Evolutionary conservation across 257 asterid genomes (phyloP), one percentile per base, ranked within the genome.

Genomic region (Penstemon eatonii): DNA sequence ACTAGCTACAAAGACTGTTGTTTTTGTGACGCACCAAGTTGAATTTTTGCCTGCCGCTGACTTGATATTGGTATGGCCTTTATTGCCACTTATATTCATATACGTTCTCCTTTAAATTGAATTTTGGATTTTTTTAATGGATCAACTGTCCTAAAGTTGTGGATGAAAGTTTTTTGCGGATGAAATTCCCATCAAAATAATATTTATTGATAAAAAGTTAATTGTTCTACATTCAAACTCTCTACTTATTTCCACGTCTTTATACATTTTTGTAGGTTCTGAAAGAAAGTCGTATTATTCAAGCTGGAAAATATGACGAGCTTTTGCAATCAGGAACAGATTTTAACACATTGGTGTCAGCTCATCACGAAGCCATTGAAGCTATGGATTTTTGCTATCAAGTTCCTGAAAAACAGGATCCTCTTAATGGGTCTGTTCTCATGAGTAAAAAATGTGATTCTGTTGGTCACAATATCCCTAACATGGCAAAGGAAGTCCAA

Each of bases 321-420:
- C 99, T 94, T 77, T 70, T 94, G 85, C 91, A 83, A 86, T 91
- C 95, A 57, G 99, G 99, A 75, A 94, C 99, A 25, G 97, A 91
- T 78, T 91, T 94, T 67, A 87, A 78, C 64, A 78, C 96, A 45
- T 73, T 94, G 78, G 96, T 94, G 63, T 87, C 85, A 51, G 99
- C 99, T 65, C 99, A 94, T 76, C 91, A 89, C 41, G 99, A 94
- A 76, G 99, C 99, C 72, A 91, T 94, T 78, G 97, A 89, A 76
- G 96, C 98, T 50, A 91, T 94, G 96, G 99, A 91, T 65, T 70
- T 91, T 63, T 71, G 88, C 69, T 79, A 77, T 59, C 94, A 79
- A 66, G 71, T 80, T 63, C 71, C 86, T 63, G 90, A 87, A 57
- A 80, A 80, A 67, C 70, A 54, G 55, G 89, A 82, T 67, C 85